Evolutionary conservation across 352 stramenopile genomes (phyloP), one percentile per base, ranked within the genome.

Genomic region (Pseudoperonospora humuli): DNA sequence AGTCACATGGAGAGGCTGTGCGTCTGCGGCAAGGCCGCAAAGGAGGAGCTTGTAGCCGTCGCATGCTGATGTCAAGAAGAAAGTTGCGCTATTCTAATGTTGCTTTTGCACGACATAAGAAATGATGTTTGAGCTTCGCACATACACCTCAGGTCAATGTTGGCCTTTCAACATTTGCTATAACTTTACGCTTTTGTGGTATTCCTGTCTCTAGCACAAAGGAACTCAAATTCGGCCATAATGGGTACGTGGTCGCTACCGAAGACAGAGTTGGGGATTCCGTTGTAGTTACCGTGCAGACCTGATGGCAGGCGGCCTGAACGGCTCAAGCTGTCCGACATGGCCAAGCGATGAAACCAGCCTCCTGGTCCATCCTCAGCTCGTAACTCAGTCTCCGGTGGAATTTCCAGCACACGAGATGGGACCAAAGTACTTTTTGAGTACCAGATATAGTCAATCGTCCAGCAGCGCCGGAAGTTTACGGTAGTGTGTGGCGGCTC

Each of bases 401-500:
- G 75, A 42, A 93, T 93, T 31, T 85, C 64, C 10, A 93, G 60
- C 11, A 93, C 53, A 35, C 67, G 60, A 3, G 48, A 64, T 15
- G 78, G 78, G 28, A 83, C 59, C 35, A 93, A 54, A 34, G 52
- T 74, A 37, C 59, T 78, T 7, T 65, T 66, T 32, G 80, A 86
- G 65, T 90, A 88, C 81, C 81, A 93, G 28, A 93, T 88, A 57
- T 91, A 93, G 56, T 93, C 81, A 58, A 93, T 90, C 31, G 81
- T 87, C 79, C 79, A 91, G 65, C 81, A 93, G 14, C 81, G 72
- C 20, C 79, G 75, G 35, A 70, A 93, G 48, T 93, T 93, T 29
- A 91, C 81, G 0, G 81, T 93, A 8, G 81, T 93, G 53, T 93
- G 81, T 9, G 72, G 75, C 9, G 81, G 81, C 37, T 93, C 81